A percentile compares a stretch with the other conserved stretches of the same genome.
These are phyloP conservation scores for Neofusicoccum laricinum DNA, from an alignment of 2,329 filamentous ascomycete species.

Conservation along the genomic window DNA sequence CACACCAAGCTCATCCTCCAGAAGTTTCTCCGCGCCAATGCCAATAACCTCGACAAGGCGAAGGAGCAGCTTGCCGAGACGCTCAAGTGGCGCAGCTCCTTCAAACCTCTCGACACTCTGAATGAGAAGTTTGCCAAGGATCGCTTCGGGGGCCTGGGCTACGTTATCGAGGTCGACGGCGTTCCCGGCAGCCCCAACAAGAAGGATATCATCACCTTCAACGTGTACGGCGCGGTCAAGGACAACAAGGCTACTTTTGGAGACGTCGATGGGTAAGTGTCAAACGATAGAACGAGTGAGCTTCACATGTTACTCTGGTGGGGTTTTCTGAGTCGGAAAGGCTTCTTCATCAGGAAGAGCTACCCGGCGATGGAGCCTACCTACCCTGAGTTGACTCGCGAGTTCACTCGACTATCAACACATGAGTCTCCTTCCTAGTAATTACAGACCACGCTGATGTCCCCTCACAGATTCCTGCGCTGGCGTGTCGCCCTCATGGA, in stretches of 20 bases:
- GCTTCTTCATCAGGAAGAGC: neutral
- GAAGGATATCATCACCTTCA: constrained; percentile 78
- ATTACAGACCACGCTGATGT: neutral
- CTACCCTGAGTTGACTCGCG: no score
- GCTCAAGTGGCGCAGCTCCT: constrained; percentile 77
- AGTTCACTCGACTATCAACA: neutral
- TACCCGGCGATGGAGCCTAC: neutral
- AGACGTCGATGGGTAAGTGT: constrained; percentile 70
- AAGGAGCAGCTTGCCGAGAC: constrained; percentile 76
- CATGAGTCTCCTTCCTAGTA: neutral
- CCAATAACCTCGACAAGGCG: constrained; percentile 69
- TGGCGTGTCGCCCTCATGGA: constrained; percentile 95
- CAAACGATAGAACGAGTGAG: no score
- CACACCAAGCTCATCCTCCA: constrained; percentile 82
- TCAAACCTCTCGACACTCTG: constrained; percentile 65
- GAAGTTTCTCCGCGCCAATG: constrained; percentile 91
- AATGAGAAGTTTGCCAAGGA: constrained; percentile 60
- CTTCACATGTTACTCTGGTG: neutral
- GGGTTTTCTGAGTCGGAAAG: neutral
- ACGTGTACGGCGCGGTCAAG: constrained; percentile 87
- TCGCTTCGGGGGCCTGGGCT: constrained; percentile 78
- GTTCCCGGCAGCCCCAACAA: constrained; percentile 52
- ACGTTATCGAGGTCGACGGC: constrained; percentile 67
- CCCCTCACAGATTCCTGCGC: constrained; percentile 66
- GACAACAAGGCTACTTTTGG: constrained; percentile 78